Evolutionary conservation across 306 rosid species (phyloP).

Genomic region (Prunus fruticosa): DNA sequence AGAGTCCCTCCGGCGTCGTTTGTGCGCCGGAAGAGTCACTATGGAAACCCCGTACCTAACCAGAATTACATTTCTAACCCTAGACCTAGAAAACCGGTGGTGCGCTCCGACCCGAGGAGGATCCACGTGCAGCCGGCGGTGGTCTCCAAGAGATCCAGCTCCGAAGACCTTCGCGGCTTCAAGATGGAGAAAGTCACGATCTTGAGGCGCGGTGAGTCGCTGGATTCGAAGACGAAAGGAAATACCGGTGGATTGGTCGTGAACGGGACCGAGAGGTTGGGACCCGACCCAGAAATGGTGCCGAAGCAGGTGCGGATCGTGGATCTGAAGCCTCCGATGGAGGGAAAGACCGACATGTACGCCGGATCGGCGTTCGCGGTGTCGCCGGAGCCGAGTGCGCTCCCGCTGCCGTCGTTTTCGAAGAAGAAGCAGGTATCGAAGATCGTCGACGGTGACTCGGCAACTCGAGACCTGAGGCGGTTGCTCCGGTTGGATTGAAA

Average conservation of each 20-base stretch:
- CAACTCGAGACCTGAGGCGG: slow-evolving; percentile 84
- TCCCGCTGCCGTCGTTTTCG: slow-evolving; percentile 77
- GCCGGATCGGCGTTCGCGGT: slow-evolving; percentile 84
- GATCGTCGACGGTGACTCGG: slow-evolving; percentile 62
- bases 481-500: slow-evolving; percentile 64
- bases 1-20: slow-evolving; percentile 35
- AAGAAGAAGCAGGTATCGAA: slow-evolving; percentile 42
- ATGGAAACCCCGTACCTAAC: slow-evolving; percentile 19
- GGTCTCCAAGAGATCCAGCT: slow-evolving; percentile 36
- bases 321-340: slow-evolving; percentile 20
- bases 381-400: slow-evolving; percentile 86
- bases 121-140: slow-evolving; percentile 13
- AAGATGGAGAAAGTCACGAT: slow-evolving; percentile 67
- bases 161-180: slow-evolving; percentile 44
- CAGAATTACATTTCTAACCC: slow-evolving; percentile 21
- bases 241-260: slow-evolving; percentile 37
- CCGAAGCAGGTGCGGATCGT: slow-evolving; percentile 43
- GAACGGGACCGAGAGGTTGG: slow-evolving; percentile 50
- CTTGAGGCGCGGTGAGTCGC: slow-evolving; percentile 72
- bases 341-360: slow-evolving; percentile 43
- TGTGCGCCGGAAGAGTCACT: slow-evolving; percentile 42
- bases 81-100: slow-evolving; percentile 40
- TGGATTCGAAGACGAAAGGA: slow-evolving; percentile 56
- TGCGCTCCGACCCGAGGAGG: slow-evolving; percentile 41
- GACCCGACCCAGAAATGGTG: slow-evolving; percentile 52